phyloP scores from a whole-genome alignment of 1,139 yeast genomes.

The Sporopachydermia cereana region DNA sequence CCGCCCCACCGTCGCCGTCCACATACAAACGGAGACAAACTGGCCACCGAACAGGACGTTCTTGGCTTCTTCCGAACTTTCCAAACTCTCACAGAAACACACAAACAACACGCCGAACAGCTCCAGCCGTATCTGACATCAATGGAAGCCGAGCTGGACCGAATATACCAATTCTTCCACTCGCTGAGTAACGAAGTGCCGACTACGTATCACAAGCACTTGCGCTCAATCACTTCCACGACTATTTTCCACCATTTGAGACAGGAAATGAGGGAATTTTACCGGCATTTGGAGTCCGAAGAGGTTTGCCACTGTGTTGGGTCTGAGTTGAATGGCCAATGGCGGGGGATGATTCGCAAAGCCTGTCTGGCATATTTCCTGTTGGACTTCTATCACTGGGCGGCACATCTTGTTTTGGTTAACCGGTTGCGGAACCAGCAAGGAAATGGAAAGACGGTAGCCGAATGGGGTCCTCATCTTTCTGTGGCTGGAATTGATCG shows the following conservation, averaged over 20 bases:
- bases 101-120: background rate
- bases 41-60: background rate
- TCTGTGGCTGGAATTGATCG: background rate
- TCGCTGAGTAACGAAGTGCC: background rate
- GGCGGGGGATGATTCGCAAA: background rate
- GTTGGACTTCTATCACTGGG: conserved; percentile 1
- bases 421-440: background rate
- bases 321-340: background rate
- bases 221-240: background rate
- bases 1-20: background rate
- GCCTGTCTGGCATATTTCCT: background rate
- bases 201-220: conserved; percentile 1
- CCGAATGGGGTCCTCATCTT: background rate
- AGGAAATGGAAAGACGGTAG: background rate
- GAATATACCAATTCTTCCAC: background rate
- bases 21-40: background rate
- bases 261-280: background rate
- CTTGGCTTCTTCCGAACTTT: background rate
- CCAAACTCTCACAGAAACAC: background rate
- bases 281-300: background rate
- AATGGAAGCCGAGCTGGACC: conserved; percentile 4
- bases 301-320: background rate
- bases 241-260: background rate
- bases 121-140: background rate
- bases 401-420: background rate